Conservation (phyloP, 495 filamentous ascomycete genomes). For the Evernia prunastri region DNA sequence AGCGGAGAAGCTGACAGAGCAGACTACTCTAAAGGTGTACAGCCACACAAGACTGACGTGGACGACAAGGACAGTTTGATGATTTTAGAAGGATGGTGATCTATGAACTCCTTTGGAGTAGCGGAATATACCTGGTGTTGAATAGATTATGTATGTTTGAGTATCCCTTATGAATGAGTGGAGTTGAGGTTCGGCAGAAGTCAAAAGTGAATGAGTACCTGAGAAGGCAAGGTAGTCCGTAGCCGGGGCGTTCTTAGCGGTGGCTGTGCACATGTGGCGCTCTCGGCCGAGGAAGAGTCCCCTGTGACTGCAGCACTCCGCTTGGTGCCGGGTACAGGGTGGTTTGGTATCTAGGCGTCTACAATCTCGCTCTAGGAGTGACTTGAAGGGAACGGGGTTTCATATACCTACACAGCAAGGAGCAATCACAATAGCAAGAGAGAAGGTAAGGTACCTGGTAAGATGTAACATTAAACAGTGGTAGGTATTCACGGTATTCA, state of each 20-base stretch:
- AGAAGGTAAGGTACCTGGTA: no score
- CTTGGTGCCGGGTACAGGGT: no score
- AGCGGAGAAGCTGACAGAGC: neutral
- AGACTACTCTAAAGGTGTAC: neutral
- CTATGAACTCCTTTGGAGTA: neutral
- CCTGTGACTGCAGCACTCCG: no score
- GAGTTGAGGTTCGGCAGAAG: neutral
- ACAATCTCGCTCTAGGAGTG: neutral
- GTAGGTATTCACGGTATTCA: no score
- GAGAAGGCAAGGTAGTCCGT: no score
- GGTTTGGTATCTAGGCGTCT: no score
- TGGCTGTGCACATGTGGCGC: slow-evolving; percentile 1
- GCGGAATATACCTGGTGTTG: no score
- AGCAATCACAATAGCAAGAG: no score
- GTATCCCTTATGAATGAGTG: slow-evolving; percentile 3
- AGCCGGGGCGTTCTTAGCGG: neutral
- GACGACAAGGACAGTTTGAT: no score
- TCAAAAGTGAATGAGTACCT: neutral
- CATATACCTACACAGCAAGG: no score
- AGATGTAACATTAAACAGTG: neutral
- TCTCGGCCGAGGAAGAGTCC: neutral
- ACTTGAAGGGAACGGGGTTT: no score
- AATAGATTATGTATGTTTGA: no score
- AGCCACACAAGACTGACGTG: slow-evolving; percentile 12
- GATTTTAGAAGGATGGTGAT: neutral